Evolutionary conservation across 352 stramenopile species (phyloP), one percentile per base, ranked within the genome.

Genomic region (Phytophthora macrochlamydospora): DNA sequence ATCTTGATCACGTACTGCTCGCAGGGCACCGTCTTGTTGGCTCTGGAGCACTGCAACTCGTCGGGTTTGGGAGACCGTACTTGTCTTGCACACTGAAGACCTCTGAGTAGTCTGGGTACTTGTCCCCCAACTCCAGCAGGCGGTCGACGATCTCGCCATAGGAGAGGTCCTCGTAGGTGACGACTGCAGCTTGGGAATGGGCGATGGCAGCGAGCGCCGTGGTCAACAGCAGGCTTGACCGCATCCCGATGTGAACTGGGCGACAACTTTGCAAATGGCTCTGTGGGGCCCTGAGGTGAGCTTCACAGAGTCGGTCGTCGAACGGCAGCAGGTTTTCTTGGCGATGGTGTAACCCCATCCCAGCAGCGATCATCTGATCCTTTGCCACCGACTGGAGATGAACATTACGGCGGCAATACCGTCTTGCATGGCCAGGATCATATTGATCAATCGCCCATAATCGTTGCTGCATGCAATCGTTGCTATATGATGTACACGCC

Each of bases 1-100:
- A 97, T 91, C 56, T 91, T 87, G 59, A 97, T 75, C 32, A 95
- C 79, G 56, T 90, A 94, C 56, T 95, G 86, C 48, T 86, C 71
- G 50, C 89, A 95, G 2, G 81, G 71, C 31, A 67, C 69, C 2
- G 59, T 76, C 24, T 68, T 49, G 8, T 76, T 73, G 8, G 68
- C 74, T 43, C 79, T 70, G 13, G 65, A 78, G 55, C 85, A 92
- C 44, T 74, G 37, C 3, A 93, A 59, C 58, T 90, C 83, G 28
- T 64, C 69, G 2, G 67, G 73, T 4, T 77, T 71, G 4, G 85
- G 7, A 95, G 61, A 1, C 70, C 75, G 60, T 97, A 97, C 62
- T 80, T 81, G 57, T 91, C 76, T 52, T 95, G 89, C 6, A 89
- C 89, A 28, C 74, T 87, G 65, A 92, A 93, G 1, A 95, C 70